phyloP scores from a whole-genome alignment of 345 rosid species.

The thale cress (Arabidopsis thaliana) region TAIR10.1 NC_003070.9:28926001-28926500 shows the following conservation, averaged over 20 bases:
- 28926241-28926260: neutral
- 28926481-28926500: neutral
- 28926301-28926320: conserved; percentile 25
- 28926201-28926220: conserved; percentile 4
- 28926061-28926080: conserved; percentile 29
- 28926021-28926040: neutral
- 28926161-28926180: neutral
- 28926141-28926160: conserved; percentile 45
- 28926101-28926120: conserved; percentile 52
- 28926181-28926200: neutral
- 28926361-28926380: conserved; percentile 10
- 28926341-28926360: conserved; percentile 7
- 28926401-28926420: conserved; percentile 8
- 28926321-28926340: conserved; percentile 30
- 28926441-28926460: conserved; percentile 1
- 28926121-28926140: conserved; percentile 57
- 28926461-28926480: conserved; percentile 7
- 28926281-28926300: conserved; percentile 23
- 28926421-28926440: neutral
- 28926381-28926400: conserved; percentile 6
- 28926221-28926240: neutral
- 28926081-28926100: conserved; percentile 30
- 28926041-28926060: conserved; percentile 24
- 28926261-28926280: neutral
- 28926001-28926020: conserved; percentile 14